Percentiles rank a stretch among this genome's conserved stretches.
phyloP scores from a whole-genome alignment of 495 filamentous ascomycete species.

The Hypoxylon intermedium region DNA sequence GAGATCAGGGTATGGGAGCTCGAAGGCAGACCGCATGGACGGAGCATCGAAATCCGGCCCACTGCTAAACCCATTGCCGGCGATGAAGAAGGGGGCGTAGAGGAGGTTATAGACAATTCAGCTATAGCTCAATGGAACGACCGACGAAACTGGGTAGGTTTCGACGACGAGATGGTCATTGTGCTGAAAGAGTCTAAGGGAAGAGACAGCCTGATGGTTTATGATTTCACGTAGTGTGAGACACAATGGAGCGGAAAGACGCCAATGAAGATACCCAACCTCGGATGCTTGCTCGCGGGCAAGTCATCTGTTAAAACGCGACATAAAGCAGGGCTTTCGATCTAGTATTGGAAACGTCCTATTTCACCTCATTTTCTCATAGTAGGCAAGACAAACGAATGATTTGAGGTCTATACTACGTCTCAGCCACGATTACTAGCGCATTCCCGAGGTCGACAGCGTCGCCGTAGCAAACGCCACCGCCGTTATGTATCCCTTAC shows the following conservation, averaged over 20 bases:
- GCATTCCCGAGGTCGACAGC: too few relatives aligned
- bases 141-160: slow-evolving; percentile 75
- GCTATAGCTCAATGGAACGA: slow-evolving; percentile 41
- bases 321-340: too few relatives aligned
- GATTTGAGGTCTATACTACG: too few relatives aligned
- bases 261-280: not conserved
- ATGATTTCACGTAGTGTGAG: slow-evolving; percentile 78
- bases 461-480: too few relatives aligned
- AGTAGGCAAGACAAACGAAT: too few relatives aligned
- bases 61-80: slow-evolving; percentile 42
- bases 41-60: slow-evolving; percentile 54
- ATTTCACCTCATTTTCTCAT: too few relatives aligned
- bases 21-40: slow-evolving; percentile 68
- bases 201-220: slow-evolving; percentile 78
- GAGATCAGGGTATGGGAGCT: slow-evolving; percentile 96
- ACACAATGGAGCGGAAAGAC: not conserved
- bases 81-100: slow-evolving; percentile 17
- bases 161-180: slow-evolving; percentile 93
- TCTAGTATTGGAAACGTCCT: too few relatives aligned
- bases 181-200: slow-evolving; percentile 77
- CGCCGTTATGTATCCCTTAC: too few relatives aligned
- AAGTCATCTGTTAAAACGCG: too few relatives aligned
- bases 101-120: slow-evolving; percentile 16
- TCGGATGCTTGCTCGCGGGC: too few relatives aligned
- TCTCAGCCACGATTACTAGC: too few relatives aligned